A percentile compares a stretch with the other conserved stretches of the same genome.
phyloP scores from a whole-genome alignment of 495 filamentous ascomycete species.

The Aspergillus bridgeri region DNA sequence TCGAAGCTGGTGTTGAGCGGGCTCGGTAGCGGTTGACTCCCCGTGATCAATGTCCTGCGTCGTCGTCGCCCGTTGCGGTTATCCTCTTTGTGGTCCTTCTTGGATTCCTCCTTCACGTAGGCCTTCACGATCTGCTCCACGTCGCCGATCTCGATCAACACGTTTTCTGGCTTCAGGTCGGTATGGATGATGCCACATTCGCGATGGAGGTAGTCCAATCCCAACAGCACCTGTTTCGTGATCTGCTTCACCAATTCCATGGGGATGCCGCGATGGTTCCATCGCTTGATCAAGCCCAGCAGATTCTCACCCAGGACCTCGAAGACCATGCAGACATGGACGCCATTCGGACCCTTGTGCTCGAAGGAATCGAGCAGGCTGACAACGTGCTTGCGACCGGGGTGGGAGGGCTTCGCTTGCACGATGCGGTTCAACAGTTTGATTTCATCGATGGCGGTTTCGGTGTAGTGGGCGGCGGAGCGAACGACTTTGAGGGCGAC shows the following conservation, averaged over 20 bases:
- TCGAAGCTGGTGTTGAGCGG: constrained; percentile 92
- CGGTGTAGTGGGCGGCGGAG: constrained; percentile 96
- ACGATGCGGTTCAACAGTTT: constrained; percentile 96
- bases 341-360: constrained; percentile 93
- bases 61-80: constrained; percentile 91
- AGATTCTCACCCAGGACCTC: constrained; percentile 97
- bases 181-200: constrained; percentile 99
- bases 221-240: constrained; percentile 94
- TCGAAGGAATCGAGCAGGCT: constrained; percentile 95
- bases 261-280: constrained; percentile 96
- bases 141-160: constrained; percentile 97
- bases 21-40: constrained; percentile 93
- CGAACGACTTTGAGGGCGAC: constrained; percentile 97
- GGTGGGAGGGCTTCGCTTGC: constrained; percentile 87
- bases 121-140: constrained; percentile 96
- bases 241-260: constrained; percentile 97
- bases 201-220: constrained; percentile 91
- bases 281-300: constrained; percentile 92
- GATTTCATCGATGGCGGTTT: constrained; percentile 98
- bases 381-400: constrained; percentile 90
- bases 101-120: constrained; percentile 80
- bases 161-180: constrained; percentile 96
- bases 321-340: constrained; percentile 99
- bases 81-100: constrained; percentile 74
- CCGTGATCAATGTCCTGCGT: constrained; percentile 91